Evolutionary conservation across 2,329 filamentous ascomycete species (phyloP).

Genomic region (Penicillium sp.): DNA sequence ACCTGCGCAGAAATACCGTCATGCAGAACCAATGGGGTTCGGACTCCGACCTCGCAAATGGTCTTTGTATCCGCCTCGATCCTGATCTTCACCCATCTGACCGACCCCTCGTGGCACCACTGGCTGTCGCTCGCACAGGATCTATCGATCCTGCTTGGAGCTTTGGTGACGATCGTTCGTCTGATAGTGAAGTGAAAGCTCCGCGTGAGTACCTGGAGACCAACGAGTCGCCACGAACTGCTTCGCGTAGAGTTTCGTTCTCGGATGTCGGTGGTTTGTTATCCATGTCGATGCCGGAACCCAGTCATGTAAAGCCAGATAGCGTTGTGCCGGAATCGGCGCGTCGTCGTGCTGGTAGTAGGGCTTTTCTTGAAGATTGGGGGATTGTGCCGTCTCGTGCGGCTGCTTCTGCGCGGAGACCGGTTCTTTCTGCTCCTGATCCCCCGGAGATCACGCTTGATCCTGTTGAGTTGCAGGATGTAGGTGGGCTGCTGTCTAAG

Average conservation of each 20-base stretch:
- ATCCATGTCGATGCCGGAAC: slow-evolving; percentile 41
- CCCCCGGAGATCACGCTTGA: slow-evolving; percentile 24
- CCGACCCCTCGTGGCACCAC: slow-evolving; percentile 32
- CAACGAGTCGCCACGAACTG: slow-evolving; percentile 33
- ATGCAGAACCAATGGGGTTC: slow-evolving; percentile 77
- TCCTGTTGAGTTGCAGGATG: slow-evolving; percentile 43
- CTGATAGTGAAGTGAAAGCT: slow-evolving; percentile 34
- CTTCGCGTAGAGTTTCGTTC: slow-evolving; percentile 68
- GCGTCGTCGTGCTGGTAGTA: slow-evolving; percentile 25
- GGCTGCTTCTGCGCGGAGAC: too few species aligned
- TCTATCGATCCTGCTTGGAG: slow-evolving; percentile 36
- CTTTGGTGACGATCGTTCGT: slow-evolving; percentile 35
- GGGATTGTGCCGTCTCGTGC: slow-evolving; percentile 22
- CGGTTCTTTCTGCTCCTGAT: not conserved
- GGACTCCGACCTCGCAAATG: slow-evolving; percentile 85
- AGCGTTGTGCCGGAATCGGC: slow-evolving; percentile 1
- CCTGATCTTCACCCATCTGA: slow-evolving; percentile 47
- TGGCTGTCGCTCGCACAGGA: slow-evolving; percentile 27
- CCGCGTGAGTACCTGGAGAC: slow-evolving; percentile 38
- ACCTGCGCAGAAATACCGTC: slow-evolving; percentile 54
- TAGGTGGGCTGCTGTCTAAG: slow-evolving; percentile 42
- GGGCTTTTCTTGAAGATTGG: slow-evolving; percentile 37
- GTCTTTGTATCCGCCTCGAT: slow-evolving; percentile 69
- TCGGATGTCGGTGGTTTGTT: slow-evolving; percentile 82
- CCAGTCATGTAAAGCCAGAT: not conserved